A percentile compares a stretch with the other conserved stretches of the same genome.
Evolutionary conservation across 2,329 filamentous ascomycete genomes (phyloP).

Genomic region (Colletotrichum tropicale): DNA sequence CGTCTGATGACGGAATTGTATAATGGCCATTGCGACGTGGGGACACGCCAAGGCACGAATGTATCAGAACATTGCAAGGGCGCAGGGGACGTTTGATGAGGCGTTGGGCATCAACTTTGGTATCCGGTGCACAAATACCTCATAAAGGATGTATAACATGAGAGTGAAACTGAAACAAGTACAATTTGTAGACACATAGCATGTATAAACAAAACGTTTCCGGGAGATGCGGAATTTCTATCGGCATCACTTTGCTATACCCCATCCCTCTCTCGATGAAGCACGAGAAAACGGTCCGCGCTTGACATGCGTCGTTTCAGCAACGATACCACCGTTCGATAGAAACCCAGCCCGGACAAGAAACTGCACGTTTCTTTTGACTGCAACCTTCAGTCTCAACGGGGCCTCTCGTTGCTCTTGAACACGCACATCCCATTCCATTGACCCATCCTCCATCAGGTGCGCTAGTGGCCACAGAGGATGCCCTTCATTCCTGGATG

Average conservation of each 20-base stretch:
- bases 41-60: neutral
- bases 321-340: neutral
- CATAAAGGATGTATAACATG: neutral
- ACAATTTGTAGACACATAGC: neutral
- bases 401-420: neutral
- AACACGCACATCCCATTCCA: neutral
- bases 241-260: neutral
- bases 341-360: neutral
- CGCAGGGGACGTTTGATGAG: neutral
- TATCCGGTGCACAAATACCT: neutral
- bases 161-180: neutral
- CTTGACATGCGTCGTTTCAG: no score
- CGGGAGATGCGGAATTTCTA: neutral
- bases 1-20: neutral
- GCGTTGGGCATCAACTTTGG: neutral
- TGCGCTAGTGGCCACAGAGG: slow-evolving; percentile 10
- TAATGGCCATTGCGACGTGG: neutral
- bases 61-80: neutral
- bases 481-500: neutral
- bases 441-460: neutral
- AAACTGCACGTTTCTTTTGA: neutral
- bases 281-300: neutral
- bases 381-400: neutral
- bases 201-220: neutral
- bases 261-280: neutral